Evolutionary conservation across 176 grass and related monocot species (phyloP).

Genomic region (Avena insularis): DNA sequence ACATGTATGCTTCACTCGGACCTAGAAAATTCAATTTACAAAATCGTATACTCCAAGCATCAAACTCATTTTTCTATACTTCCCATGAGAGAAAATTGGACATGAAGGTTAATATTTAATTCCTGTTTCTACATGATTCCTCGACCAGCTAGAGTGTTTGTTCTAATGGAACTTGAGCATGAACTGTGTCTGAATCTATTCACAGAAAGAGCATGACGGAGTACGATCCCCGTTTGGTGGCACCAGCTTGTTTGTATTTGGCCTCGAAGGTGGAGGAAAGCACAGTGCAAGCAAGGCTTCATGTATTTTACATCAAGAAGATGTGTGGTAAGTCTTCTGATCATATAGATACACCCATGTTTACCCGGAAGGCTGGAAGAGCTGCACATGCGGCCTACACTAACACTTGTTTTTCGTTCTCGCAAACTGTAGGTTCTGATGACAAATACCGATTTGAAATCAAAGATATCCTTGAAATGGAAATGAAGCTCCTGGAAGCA

Average conservation of each 20-base stretch:
- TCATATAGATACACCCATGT: background rate
- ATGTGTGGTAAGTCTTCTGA: constrained; percentile 63
- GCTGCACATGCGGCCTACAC: constrained; percentile 25
- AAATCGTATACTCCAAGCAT: constrained; percentile 1
- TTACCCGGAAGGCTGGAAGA: constrained; percentile 12
- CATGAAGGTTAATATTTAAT: background rate
- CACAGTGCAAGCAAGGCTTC: constrained; percentile 96
- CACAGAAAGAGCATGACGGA: constrained; percentile 86
- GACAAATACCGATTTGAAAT: constrained; percentile 96
- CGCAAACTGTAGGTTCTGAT: constrained; percentile 61
- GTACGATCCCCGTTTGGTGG: constrained; percentile 88
- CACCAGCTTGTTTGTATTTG: constrained; percentile 96
- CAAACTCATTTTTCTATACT: constrained; percentile 18
- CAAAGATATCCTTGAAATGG: constrained; percentile 99
- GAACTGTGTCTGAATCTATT: constrained; percentile 28
- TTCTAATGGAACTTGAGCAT: background rate
- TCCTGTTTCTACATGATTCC: background rate
- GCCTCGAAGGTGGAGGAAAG: constrained; percentile 97
- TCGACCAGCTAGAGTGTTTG: background rate
- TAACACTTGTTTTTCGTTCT: background rate
- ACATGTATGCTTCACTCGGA: background rate
- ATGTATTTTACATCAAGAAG: constrained; percentile 97
- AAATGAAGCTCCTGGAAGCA: constrained; percentile 98
- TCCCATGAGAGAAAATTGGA: background rate
- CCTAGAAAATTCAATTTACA: too few relatives aligned